phyloP scores from a whole-genome alignment of 2,329 filamentous ascomycete species.

The Drechslerella coelobrocha region DNA sequence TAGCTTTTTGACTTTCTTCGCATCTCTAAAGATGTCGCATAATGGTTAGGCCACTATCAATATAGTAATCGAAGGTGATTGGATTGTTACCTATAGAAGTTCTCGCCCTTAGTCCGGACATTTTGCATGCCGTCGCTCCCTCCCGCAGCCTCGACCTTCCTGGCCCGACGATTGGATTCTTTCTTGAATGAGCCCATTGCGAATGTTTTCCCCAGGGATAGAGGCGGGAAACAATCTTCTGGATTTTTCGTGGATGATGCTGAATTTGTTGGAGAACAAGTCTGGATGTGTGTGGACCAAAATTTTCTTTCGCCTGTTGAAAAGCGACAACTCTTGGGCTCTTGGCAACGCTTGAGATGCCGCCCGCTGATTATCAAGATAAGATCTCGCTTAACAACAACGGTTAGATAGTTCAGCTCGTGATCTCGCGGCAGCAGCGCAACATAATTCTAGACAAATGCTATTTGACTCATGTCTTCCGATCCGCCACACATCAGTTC shows the following conservation, averaged over 20 bases:
- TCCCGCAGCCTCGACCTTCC: slow-evolving; percentile 52
- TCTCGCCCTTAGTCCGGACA: slow-evolving; percentile 93
- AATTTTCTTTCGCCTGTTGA: slow-evolving; percentile 24
- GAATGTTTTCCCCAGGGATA: slow-evolving; percentile 1
- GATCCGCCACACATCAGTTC: background rate
- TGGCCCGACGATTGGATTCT: slow-evolving; percentile 54
- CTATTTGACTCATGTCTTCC: slow-evolving; percentile 43
- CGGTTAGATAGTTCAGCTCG: slow-evolving; percentile 25
- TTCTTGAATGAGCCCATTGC: slow-evolving; percentile 56
- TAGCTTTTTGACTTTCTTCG: slow-evolving; percentile 86
- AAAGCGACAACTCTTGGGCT: slow-evolving; percentile 16
- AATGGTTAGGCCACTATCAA: background rate
- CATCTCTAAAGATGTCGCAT: slow-evolving; percentile 58
- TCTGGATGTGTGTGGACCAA: slow-evolving; percentile 15
- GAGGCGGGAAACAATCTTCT: background rate
- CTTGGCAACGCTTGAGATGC: slow-evolving; percentile 42
- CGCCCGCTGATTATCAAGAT: slow-evolving; percentile 45
- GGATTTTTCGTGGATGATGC: slow-evolving; percentile 13
- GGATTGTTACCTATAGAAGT: slow-evolving; percentile 79
- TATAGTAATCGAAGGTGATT: slow-evolving; percentile 46
- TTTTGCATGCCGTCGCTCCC: slow-evolving; percentile 85
- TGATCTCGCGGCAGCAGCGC: slow-evolving; percentile 43
- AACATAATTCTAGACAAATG: background rate
- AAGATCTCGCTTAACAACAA: slow-evolving; percentile 19
- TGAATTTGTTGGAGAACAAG: slow-evolving; percentile 12